Conservation (phyloP, 306 rosid genomes). For the Trifolium repens region DNA sequence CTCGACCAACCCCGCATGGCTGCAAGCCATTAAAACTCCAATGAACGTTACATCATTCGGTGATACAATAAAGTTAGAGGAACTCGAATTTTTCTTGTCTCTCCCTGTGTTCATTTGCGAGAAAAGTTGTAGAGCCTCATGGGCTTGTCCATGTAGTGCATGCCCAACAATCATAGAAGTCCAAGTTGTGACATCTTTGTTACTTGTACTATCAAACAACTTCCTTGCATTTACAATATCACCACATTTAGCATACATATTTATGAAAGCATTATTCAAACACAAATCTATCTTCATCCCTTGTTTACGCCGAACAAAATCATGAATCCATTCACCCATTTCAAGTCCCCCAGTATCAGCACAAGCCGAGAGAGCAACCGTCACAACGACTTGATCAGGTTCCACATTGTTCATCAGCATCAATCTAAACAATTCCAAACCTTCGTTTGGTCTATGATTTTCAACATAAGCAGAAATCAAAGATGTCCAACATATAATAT, state of each 20-base stretch:
- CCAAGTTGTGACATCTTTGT: slow-evolving; percentile 68
- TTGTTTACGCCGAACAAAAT: slow-evolving; percentile 36
- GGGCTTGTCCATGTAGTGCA: slow-evolving; percentile 61
- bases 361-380: slow-evolving; percentile 63
- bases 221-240: slow-evolving; percentile 51
- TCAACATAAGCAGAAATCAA: slow-evolving; percentile 68
- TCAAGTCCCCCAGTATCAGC: slow-evolving; percentile 59
- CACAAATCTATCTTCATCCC: slow-evolving; percentile 47
- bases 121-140: slow-evolving; percentile 48
- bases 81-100: slow-evolving; percentile 16
- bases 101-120: slow-evolving; percentile 32
- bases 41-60: slow-evolving; percentile 65
- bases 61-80: slow-evolving; percentile 15
- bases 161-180: slow-evolving; percentile 74
- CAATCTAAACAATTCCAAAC: slow-evolving; percentile 53
- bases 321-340: slow-evolving; percentile 60
- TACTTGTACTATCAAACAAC: slow-evolving; percentile 54
- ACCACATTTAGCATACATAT: slow-evolving; percentile 69
- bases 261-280: slow-evolving; percentile 59
- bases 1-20: slow-evolving; percentile 70
- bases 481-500: slow-evolving; percentile 56
- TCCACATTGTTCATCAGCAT: slow-evolving; percentile 58
- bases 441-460: slow-evolving; percentile 50
- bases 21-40: slow-evolving; percentile 78
- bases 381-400: slow-evolving; percentile 57